Conservation (phyloP, 139 green algal genomes). For the Desmodesmus armatus region DNA sequence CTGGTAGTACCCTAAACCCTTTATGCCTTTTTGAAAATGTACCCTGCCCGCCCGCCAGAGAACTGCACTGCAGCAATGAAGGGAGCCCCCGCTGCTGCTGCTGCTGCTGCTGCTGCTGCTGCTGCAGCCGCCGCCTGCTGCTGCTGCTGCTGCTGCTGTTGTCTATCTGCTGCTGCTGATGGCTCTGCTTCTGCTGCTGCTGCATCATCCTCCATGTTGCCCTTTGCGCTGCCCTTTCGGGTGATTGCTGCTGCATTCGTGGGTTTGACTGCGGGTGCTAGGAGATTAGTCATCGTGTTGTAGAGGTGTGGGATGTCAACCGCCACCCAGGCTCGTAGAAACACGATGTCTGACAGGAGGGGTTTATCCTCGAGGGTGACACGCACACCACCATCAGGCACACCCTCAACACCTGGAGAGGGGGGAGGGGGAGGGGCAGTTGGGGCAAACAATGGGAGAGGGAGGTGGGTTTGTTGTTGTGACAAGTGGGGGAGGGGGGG, state of each 20-base stretch:
- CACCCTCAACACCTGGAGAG: conserved; percentile 58
- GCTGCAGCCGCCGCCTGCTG: conserved; percentile 34
- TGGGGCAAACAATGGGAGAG: background rate
- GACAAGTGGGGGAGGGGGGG: too few relatives aligned
- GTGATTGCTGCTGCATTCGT: background rate
- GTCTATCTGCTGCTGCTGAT: background rate
- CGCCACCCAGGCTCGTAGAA: conserved; percentile 92
- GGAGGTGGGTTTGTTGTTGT: background rate
- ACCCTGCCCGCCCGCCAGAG: conserved; percentile 65
- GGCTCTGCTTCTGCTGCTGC: background rate
- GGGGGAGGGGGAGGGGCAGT: too few relatives aligned
- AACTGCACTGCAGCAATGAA: conserved; percentile 71
- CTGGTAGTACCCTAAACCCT: conserved; percentile 88
- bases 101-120: background rate
- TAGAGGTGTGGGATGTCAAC: conserved; percentile 93
- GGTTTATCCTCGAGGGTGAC: conserved; percentile 98
- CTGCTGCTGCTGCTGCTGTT: background rate
- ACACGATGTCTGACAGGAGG: conserved; percentile 94
- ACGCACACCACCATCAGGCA: conserved; percentile 79
- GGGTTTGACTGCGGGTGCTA: conserved; percentile 56
- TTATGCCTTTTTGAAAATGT: conserved; percentile 76
- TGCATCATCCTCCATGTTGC: background rate
- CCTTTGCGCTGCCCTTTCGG: background rate
- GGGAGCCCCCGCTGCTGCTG: background rate
- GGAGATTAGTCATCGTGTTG: conserved; percentile 95